These are phyloP conservation scores for Solanum arcanum DNA, from an alignment of 257 asterid genomes.

Conservation along the genomic window DNA sequence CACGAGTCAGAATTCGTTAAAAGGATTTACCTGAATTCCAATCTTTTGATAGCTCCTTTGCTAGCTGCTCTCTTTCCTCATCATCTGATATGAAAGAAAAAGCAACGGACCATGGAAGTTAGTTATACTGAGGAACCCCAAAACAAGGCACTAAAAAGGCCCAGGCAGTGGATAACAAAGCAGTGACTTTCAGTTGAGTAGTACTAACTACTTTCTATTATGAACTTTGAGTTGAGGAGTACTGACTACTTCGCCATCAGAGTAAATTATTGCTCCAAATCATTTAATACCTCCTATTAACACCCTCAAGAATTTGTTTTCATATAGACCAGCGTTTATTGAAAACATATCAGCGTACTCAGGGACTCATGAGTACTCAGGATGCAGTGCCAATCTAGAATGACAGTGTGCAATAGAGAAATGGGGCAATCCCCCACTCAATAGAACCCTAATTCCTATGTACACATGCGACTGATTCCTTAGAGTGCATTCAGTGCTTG, in stretches of 20 bases:
- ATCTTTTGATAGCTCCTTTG: slow-evolving; percentile 71
- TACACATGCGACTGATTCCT: background rate
- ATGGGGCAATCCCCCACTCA: background rate
- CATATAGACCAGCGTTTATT: background rate
- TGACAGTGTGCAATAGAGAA: background rate
- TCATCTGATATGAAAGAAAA: slow-evolving; percentile 37
- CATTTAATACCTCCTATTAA: background rate
- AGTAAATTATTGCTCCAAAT: background rate
- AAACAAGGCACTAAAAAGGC: background rate
- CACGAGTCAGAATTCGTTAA: background rate
- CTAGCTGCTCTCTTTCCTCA: slow-evolving; percentile 72
- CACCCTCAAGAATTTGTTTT: background rate
- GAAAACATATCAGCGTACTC: background rate
- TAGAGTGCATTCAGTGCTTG: background rate
- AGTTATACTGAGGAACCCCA: background rate
- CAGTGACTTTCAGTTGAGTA: background rate
- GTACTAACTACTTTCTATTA: background rate
- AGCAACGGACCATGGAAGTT: background rate
- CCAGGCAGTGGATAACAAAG: background rate
- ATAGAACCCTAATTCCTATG: background rate
- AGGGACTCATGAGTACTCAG: background rate
- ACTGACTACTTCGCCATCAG: background rate
- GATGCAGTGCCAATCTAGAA: background rate
- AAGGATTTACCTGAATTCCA: slow-evolving; percentile 69
- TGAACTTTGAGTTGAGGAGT: background rate